These are phyloP conservation scores for Oryza brachyantha DNA, from an alignment of 176 grass and related monocot genomes.

Conservation along the genomic window DNA sequence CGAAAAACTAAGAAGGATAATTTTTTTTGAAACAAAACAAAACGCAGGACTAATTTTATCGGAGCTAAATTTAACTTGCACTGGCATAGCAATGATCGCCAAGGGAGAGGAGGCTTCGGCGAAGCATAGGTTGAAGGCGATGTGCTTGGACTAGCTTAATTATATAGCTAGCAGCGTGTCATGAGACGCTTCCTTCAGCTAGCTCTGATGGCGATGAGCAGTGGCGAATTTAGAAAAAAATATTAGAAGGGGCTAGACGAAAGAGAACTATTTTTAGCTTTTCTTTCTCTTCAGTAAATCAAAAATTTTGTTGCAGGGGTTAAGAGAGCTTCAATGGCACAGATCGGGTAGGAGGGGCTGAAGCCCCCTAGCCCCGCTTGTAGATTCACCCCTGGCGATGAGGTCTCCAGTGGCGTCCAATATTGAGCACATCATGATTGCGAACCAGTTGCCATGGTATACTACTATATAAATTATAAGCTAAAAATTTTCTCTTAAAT, in stretches of 20 bases:
- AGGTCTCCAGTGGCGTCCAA: conserved; percentile 11
- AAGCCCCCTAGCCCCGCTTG: too few relatives aligned
- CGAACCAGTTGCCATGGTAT: neutral
- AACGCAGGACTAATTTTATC: neutral
- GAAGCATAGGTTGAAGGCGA: conserved; percentile 31
- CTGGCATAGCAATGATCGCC: neutral
- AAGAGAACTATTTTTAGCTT: too few relatives aligned
- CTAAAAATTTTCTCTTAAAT: too few relatives aligned
- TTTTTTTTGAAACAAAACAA: neutral
- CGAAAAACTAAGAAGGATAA: neutral
- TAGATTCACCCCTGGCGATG: conserved; percentile 13
- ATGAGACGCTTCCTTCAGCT: too few relatives aligned
- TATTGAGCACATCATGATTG: neutral
- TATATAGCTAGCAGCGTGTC: too few relatives aligned
- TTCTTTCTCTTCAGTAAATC: too few relatives aligned
- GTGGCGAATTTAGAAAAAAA: too few relatives aligned
- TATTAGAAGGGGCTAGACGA: too few relatives aligned
- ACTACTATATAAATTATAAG: neutral
- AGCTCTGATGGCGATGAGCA: too few relatives aligned
- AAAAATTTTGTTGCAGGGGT: too few relatives aligned
- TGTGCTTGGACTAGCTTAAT: neutral
- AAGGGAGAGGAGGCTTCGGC: conserved; percentile 19
- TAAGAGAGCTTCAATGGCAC: too few relatives aligned
- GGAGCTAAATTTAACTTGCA: neutral
- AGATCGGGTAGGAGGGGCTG: too few relatives aligned